Evolutionary conservation across 441 rosid genomes (phyloP), one percentile per base, ranked within the genome.

Genomic region (Adansonia rubrostipa): DNA sequence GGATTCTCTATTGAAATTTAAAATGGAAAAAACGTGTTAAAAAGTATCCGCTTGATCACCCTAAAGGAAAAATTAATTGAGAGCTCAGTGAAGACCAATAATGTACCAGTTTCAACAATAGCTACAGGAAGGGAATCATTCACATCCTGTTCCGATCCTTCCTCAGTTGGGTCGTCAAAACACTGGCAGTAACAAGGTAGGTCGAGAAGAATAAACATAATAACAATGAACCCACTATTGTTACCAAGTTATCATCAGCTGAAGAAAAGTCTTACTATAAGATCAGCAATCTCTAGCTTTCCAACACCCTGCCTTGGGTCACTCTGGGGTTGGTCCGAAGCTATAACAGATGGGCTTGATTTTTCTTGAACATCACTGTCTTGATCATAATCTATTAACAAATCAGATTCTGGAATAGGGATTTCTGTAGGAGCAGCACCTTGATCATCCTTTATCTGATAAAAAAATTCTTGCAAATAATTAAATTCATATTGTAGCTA

Each of bases 141-240:
- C 19, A 77, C 75, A 48, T 66, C 70, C 45, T 33, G 9, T 67
- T 66, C 76, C 50, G 84, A 36, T 80, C 66, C 70, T 70, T 71
- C 80, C 73, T 28, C 77, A 36, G 69, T 73, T 20, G 78, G 56
- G 9, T 83, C 82, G 24, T 83, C 83, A 79, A 81, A 77, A 48
- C 77, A 62, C 86, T 85, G 54, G n/a, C 8, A 58, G 50, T 48
- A 44, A 70, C 50, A 73, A 45, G 33, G 61, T 64, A 5, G 13
- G 19, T 62, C 47, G 66, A 75, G 17, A 24, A 68, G 81, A 67
- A 62, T 28, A 64, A 57, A 63, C 33, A 54, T 3, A 22, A 71
- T 22, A 64, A 28, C 36, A 44, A 64, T 40, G 20, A 28, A 47
- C 8, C 33, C 2, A 28, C 20, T 42, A 62, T 63, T 0, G 72